Base-by-base conservation (phyloP, 257 asterid genomes). In the Nicotiana knightiana region DNA sequence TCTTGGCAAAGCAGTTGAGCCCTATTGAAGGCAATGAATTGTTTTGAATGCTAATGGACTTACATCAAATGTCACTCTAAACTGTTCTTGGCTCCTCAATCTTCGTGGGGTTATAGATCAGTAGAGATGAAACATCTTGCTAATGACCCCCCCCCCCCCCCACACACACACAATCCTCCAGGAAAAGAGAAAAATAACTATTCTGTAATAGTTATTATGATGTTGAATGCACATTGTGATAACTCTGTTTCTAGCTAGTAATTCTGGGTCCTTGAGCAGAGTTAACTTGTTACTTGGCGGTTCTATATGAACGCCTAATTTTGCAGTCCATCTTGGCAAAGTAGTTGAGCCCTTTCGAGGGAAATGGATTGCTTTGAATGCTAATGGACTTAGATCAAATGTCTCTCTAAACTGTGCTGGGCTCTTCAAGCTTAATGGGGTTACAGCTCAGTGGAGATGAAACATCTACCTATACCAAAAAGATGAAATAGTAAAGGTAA, bases 41-140 rank as follows among this genome's bases (percentile, higher is more conserved):
- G 92, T 81, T 91, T 89, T 91, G 93, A 90, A 89, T 91, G 93
- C 91, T 86, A 88, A 86, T 91, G 91, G 91, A 87, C 90, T 88
- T 17, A 86, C 2, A 88, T 82, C 51, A 88, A 85, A 24, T 67
- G 85, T 85, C 88, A 33, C 88, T 89, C 91, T 81, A 85, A 86
- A 89, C 86, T 83, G 87, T 88, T 84, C 84, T 63, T 62, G 82
- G 90, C 86, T 82, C 85, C 79, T 67, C 16, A 17, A 12, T 67
- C 24, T 24, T 39, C n/a, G 43, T 90, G 91, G 86, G 71, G 92
- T 82, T 91, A 87, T 83, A 87, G 91, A 85, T 91, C 86, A 85
- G 87, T 87, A 24, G 93, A 86, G 91, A 51, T 82, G 88, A 79
- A 77, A 88, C 88, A 89, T 80, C 26, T 55, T 32, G 9, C 30